A percentile compares a stretch with the other conserved stretches of the same genome.
Conservation (phyloP, 345 rosid species). For the Eucalyptus brandiana region DNA sequence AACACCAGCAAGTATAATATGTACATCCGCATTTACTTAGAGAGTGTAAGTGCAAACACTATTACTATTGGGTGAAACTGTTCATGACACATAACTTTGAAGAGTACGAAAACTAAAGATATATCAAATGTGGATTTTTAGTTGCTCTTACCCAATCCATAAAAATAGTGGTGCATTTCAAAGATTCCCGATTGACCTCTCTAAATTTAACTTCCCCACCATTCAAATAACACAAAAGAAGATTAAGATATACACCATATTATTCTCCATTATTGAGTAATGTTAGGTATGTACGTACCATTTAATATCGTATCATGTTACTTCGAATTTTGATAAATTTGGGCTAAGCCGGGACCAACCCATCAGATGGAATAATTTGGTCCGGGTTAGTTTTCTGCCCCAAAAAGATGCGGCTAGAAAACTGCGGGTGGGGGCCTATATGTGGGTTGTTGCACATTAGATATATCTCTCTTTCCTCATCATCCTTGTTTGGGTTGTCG, state of each 20-base stretch:
- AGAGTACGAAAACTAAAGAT: too few relatives aligned
- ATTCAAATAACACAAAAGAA: not conserved
- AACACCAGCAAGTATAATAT: too few relatives aligned
- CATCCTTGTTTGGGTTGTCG: too few relatives aligned
- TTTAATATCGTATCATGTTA: not conserved
- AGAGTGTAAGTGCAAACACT: too few relatives aligned
- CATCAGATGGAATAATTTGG: not conserved
- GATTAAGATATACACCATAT: not conserved
- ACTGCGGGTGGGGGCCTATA: not conserved
- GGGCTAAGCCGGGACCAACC: not conserved
- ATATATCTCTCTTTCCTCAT: not conserved
- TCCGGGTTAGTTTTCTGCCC: not conserved
- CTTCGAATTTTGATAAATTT: not conserved
- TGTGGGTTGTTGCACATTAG: not conserved
- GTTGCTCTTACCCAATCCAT: too few relatives aligned
- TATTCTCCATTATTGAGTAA: not conserved
- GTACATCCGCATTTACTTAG: too few relatives aligned
- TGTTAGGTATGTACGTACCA: not conserved
- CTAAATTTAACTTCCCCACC: not conserved
- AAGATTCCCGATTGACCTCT: not conserved
- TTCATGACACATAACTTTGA: too few relatives aligned
- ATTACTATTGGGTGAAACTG: too few relatives aligned
- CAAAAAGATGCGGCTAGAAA: not conserved
- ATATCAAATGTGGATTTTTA: too few relatives aligned
- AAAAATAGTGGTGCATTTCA: not conserved